phyloP scores from a whole-genome alignment of 1,139 yeast species.

The Torulaspora globosa region DNA sequence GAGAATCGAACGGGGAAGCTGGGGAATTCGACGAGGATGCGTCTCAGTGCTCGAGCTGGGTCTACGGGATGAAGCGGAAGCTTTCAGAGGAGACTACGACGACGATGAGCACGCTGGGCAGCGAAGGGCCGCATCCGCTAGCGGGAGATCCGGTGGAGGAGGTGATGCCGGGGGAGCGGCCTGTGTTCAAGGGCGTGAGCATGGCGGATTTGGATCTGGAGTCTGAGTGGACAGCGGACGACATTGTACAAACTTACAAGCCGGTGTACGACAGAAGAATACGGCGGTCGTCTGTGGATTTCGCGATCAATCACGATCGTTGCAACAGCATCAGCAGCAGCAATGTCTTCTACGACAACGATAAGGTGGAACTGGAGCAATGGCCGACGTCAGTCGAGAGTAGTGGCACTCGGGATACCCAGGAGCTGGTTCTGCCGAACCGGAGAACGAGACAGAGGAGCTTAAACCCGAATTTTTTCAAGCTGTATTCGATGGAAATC shows the following conservation, averaged over 20 bases:
- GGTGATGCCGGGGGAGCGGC: conserved; percentile 7
- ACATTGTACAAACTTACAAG: conserved; percentile 23
- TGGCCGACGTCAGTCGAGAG: conserved; percentile 24
- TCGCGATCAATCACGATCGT: conserved; percentile 2
- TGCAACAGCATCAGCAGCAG: conserved; percentile 2
- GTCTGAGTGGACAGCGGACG: conserved; percentile 20
- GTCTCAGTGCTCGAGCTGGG: background rate
- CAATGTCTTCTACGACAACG: conserved; percentile 15
- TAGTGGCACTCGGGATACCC: background rate
- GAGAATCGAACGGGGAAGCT: conserved; percentile 6
- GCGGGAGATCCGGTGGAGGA: conserved; percentile 1
- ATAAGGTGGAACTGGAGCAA: conserved; percentile 29
- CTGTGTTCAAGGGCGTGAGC: conserved; percentile 23
- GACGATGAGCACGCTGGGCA: conserved; percentile 8
- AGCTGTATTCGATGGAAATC: conserved; percentile 32
- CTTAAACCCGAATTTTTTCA: conserved; percentile 31
- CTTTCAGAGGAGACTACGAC: conserved; percentile 11
- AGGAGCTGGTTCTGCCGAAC: conserved; percentile 18
- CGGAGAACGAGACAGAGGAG: conserved; percentile 29
- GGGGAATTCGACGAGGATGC: background rate
- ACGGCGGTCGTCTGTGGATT: conserved; percentile 8
- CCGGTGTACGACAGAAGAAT: conserved; percentile 24
- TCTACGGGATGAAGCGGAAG: conserved; percentile 11
- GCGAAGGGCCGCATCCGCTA: conserved; percentile 13
- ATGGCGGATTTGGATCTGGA: conserved; percentile 29